Evolutionary conservation across 208 protist genomes (phyloP), one percentile per base, ranked within the genome.

Genomic region (Leishmania turanica): DNA sequence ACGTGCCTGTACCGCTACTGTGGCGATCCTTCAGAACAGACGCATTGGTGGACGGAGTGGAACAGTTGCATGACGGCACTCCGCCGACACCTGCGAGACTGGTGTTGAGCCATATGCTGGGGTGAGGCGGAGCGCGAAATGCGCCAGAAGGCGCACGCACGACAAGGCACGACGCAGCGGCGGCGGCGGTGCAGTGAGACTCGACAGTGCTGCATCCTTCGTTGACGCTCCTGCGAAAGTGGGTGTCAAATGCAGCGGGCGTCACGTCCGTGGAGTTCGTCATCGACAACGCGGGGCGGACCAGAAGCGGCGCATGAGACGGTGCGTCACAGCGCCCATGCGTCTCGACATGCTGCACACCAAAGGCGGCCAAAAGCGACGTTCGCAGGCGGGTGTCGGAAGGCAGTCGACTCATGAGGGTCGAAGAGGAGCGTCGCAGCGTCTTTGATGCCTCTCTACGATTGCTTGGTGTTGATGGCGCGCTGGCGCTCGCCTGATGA

Each of bases 11-110:
- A 13, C 49, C 56, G 54, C 54, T 51, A 47, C 74, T 31, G 40
- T 66, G 27, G 37, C 56, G 74, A 66, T 81, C 45, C 69, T 73
- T 49, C 77, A 53, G 1, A 34, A 42, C 40, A 51, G 49, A 65
- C 31, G 9, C 24, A 42, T 49, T 34, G 42, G 74, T 24, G 37
- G 78, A n/a, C 13, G 78, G 69, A 53, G 3, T 65, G 71, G 62
- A 78, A 34, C 37, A 77, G 51, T 66, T 68, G 54, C 27, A 68
- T 31, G 74, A 65, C 3, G 74, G 24, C 53, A 27, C 49, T 58
- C 4, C 56, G 34, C 24, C 34, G 9, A 66, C 9, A 34, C 74
- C 31, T 15, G 34, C 31, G 37, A 49, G 4, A 31, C 54, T 21
- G 56, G 34, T 77, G 71, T 19, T 21, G 51, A 58, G 51, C 71